A percentile compares a stretch with the other conserved stretches of the same genome.
Evolutionary conservation across 352 stramenopile species (phyloP).

Genomic region (Phytophthora brassicae): DNA sequence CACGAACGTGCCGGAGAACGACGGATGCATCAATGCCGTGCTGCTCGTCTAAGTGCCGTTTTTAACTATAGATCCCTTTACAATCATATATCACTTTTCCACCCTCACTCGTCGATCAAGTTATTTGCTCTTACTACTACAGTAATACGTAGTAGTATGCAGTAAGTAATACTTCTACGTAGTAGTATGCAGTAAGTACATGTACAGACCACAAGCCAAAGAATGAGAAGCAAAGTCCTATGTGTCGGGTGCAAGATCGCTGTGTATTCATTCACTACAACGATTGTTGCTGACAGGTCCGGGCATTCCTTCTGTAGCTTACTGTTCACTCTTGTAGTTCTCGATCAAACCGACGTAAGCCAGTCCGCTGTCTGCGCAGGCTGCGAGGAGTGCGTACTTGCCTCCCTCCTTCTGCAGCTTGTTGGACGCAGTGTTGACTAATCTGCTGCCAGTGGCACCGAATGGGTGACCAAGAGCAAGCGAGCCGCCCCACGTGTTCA

Average conservation of each 20-base stretch:
- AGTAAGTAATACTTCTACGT: too few relatives aligned
- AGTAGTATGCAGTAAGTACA: too few relatives aligned
- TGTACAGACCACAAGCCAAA: too few relatives aligned
- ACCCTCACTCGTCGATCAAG: not conserved
- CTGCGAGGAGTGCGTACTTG: conserved; percentile 96
- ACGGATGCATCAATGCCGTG: conserved; percentile 99
- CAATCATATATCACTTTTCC: conserved; percentile 29
- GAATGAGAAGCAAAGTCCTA: too few relatives aligned
- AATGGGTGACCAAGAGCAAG: conserved; percentile 98
- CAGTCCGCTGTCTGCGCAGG: conserved; percentile 97
- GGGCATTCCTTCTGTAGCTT: too few relatives aligned
- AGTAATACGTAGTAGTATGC: too few relatives aligned
- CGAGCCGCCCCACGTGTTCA: conserved; percentile 98
- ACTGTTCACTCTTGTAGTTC: conserved; percentile 78
- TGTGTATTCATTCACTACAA: conserved; percentile 3
- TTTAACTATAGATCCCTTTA: conserved; percentile 44
- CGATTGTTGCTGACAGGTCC: conserved; percentile 4
- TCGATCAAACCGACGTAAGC: conserved; percentile 96
- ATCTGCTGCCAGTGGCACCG: conserved; percentile 94
- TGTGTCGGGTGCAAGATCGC: not conserved
- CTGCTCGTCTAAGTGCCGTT: conserved; percentile 93
- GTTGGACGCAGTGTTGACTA: conserved; percentile 97
- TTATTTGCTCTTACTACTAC: too few relatives aligned
- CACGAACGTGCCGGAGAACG: conserved; percentile 99
- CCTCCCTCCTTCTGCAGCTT: conserved; percentile 95